Evolutionary conservation across 2,329 filamentous ascomycete genomes (phyloP).

Genomic region (Aspergillus sergii): DNA sequence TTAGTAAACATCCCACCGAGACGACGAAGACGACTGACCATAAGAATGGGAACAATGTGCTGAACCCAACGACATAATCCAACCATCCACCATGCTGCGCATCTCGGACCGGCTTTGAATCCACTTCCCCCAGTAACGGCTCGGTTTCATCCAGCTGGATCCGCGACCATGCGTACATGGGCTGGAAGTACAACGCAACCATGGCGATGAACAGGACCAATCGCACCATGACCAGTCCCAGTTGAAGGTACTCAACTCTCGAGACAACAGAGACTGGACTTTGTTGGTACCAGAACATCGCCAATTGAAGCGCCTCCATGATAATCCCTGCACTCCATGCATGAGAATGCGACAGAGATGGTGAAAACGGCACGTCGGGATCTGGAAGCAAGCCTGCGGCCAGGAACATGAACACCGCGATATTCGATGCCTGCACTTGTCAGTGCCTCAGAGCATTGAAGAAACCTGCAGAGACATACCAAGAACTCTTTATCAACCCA

Average conservation of each 20-base stretch:
- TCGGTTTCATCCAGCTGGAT: not conserved
- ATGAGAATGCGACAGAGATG: constrained; percentile 1
- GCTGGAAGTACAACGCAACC: constrained; percentile 4
- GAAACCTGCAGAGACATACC: too few relatives aligned
- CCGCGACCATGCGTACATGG: constrained; percentile 4
- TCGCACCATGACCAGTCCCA: not conserved
- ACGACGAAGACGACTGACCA: constrained; percentile 47
- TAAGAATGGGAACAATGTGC: constrained; percentile 5
- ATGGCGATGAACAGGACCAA: constrained; percentile 5
- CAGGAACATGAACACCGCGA: not conserved
- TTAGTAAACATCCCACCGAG: too few relatives aligned
- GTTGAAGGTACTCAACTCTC: not conserved
- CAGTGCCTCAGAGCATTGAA: too few relatives aligned
- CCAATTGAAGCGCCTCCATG: too few relatives aligned
- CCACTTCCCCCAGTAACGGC: not conserved
- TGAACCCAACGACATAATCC: constrained; percentile 4
- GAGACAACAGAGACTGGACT: not conserved
- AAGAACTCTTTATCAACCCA: too few relatives aligned
- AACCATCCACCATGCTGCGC: constrained; percentile 5
- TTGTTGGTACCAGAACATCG: too few relatives aligned
- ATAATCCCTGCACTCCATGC: too few relatives aligned
- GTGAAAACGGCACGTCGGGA: constrained; percentile 1
- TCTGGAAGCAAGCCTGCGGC: constrained; percentile 2
- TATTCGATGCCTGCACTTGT: not conserved
- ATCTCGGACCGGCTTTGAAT: not conserved